These are phyloP conservation scores for Globisporangium cederbergense DNA, from an alignment of 352 stramenopile genomes.

Conservation along the genomic window DNA sequence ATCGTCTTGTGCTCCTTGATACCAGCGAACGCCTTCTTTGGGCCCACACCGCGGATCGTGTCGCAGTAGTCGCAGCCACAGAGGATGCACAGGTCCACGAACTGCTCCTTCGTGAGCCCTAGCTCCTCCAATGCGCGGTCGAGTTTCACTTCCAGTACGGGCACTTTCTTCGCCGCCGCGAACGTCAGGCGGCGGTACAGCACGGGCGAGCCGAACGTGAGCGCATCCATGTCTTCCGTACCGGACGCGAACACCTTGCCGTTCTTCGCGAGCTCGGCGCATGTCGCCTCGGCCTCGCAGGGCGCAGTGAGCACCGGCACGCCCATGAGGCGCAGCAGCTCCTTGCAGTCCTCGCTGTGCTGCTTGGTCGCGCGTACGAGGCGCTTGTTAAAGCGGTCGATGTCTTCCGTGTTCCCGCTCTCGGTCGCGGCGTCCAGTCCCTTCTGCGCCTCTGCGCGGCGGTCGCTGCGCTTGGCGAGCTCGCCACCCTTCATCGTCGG, in stretches of 20 bases:
- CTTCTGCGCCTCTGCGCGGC: constrained; percentile 85
- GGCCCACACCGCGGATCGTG: constrained; percentile 96
- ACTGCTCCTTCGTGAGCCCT: constrained; percentile 91
- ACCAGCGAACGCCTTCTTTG: constrained; percentile 96
- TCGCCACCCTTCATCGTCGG: constrained; percentile 97
- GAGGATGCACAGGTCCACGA: constrained; percentile 99
- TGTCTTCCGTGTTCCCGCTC: constrained; percentile 85
- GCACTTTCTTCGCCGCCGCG: constrained; percentile 84
- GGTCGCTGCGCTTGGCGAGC: constrained; percentile 92
- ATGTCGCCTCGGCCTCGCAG: constrained; percentile 98
- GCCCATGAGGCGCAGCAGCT: constrained; percentile 93
- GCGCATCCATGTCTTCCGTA: constrained; percentile 99
- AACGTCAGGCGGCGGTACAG: constrained; percentile 92
- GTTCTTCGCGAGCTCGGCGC: constrained; percentile 89
- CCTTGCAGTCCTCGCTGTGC: constrained; percentile 93
- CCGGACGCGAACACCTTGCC: constrained; percentile 93
- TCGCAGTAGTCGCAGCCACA: constrained; percentile 99
- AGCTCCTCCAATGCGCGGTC: constrained; percentile 92
- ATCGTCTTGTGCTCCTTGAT: constrained; percentile 96
- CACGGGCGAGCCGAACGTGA: constrained; percentile 97
- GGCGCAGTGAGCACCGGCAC: constrained; percentile 95
- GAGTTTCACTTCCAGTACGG: constrained; percentile 90
- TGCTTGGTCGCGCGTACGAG: constrained; percentile 87
- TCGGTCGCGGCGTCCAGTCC: constrained; percentile 84
- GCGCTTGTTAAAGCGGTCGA: constrained; percentile 93